Conservation (phyloP, 441 rosid species). For the Euphorbia celastroides region DNA sequence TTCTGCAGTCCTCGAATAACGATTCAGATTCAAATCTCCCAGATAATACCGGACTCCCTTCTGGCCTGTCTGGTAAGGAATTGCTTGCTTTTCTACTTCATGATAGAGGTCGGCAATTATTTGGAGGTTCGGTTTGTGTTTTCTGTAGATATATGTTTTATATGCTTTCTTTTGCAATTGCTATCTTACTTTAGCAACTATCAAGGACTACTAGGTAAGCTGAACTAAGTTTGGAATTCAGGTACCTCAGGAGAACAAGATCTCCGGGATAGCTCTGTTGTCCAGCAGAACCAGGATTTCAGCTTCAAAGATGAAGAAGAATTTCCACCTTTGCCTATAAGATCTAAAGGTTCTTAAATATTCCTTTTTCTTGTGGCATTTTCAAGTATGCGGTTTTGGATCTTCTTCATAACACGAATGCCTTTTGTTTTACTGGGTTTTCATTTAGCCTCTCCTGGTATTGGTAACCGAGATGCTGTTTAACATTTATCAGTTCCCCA, state of each 20-base stretch:
- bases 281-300: too few species aligned
- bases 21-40: slow-evolving; percentile 82
- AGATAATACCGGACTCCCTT: slow-evolving; percentile 73
- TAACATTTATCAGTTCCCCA: slow-evolving; percentile 90
- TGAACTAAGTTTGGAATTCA: slow-evolving; percentile 9
- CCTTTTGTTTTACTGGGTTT: too few species aligned
- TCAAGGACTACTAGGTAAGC: slow-evolving; percentile 92
- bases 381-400: too few species aligned
- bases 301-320: too few species aligned
- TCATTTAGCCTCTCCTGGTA: slow-evolving; percentile 72
- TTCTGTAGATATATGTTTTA: not conserved
- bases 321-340: too few species aligned
- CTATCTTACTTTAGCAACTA: slow-evolving; percentile 41
- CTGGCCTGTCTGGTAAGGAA: slow-evolving; percentile 84
- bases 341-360: too few species aligned
- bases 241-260: too few species aligned
- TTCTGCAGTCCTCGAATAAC: slow-evolving; percentile 76
- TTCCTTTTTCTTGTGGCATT: too few species aligned
- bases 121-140: slow-evolving; percentile 14
- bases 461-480: slow-evolving; percentile 62
- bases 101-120: slow-evolving; percentile 57
- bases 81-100: slow-evolving; percentile 79
- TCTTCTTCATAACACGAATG: too few species aligned
- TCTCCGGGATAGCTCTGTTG: too few species aligned
- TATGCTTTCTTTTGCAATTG: slow-evolving; percentile 10